Percentiles rank a stretch among this genome's conserved stretches.
phyloP scores from a whole-genome alignment of 768 basidiomycete genomes.

The Kwoniella shandongensis region DNA sequence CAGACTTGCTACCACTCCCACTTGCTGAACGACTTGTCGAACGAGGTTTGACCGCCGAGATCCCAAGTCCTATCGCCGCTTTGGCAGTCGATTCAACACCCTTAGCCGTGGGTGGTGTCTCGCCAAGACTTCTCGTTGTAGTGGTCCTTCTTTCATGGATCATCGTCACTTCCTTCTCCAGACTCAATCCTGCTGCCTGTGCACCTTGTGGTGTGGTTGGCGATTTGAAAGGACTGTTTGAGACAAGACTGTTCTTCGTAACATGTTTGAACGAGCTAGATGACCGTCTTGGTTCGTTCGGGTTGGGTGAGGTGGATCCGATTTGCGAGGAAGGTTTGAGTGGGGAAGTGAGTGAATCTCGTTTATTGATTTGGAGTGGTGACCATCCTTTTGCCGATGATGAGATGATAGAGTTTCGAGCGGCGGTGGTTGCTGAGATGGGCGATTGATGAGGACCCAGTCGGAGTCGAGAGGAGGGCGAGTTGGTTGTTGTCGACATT shows the following conservation, averaged over 20 bases:
- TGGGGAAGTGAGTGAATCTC: constrained; percentile 37
- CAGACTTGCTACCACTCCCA: constrained; percentile 17
- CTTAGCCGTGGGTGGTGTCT: constrained; percentile 30
- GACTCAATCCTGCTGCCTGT: constrained; percentile 34
- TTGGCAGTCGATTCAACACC: constrained; percentile 36
- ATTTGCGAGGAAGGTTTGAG: constrained; percentile 35
- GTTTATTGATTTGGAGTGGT: constrained; percentile 51
- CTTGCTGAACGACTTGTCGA: constrained; percentile 28
- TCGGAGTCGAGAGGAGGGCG: constrained; percentile 26
- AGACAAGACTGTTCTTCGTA: constrained; percentile 51
- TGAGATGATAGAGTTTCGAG: constrained; percentile 49
- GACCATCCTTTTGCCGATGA: constrained; percentile 54
- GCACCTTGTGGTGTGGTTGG: constrained; percentile 33
- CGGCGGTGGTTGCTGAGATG: constrained; percentile 17
- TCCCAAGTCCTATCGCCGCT: constrained; percentile 42
- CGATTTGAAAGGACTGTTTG: constrained; percentile 53
- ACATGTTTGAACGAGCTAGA: constrained; percentile 55
- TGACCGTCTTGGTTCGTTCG: constrained; percentile 44
- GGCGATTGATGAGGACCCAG: constrained; percentile 22
- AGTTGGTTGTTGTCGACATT: background rate
- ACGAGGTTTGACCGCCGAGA: constrained; percentile 28
- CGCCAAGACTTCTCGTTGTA: constrained; percentile 21
- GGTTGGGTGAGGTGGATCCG: constrained; percentile 15
- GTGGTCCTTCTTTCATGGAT: constrained; percentile 40
- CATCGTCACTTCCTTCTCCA: constrained; percentile 22